These are phyloP conservation scores for Cyberlindnera veronae DNA, from an alignment of 805 yeast species.

Conservation along the genomic window DNA sequence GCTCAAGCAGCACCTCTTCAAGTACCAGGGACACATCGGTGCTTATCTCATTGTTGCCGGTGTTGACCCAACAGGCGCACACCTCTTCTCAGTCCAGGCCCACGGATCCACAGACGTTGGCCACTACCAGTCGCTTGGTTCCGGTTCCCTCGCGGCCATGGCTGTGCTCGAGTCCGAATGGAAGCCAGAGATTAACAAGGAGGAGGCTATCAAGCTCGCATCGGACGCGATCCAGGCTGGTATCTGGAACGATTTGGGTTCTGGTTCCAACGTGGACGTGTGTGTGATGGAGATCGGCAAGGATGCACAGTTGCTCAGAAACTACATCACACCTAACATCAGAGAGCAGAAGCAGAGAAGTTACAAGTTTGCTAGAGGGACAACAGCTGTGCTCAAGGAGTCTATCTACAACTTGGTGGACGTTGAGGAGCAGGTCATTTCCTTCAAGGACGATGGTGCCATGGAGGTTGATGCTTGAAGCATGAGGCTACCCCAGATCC, in stretches of 20 bases:
- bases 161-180: constrained; percentile 90
- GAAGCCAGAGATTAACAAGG: constrained; percentile 73
- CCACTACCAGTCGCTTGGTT: constrained; percentile 86
- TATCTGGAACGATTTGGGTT: constrained; percentile 98
- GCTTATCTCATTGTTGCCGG: constrained; percentile 99
- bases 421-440: constrained; percentile 59
- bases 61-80: constrained; percentile 93
- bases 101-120: constrained; percentile 98
- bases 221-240: constrained; percentile 95
- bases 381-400: constrained; percentile 81
- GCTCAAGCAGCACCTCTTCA: constrained; percentile 92
- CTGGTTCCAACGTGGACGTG: constrained; percentile 96
- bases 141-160: constrained; percentile 98
- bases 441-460: constrained; percentile 1
- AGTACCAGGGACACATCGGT: constrained; percentile 96
- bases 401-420: constrained; percentile 63
- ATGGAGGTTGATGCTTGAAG: constrained; percentile 13
- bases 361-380: constrained; percentile 86
- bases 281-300: constrained; percentile 95
- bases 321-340: constrained; percentile 86
- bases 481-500: no score
- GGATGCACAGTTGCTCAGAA: constrained; percentile 81
- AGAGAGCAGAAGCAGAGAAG: constrained; percentile 78
- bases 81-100: constrained; percentile 89
- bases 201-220: constrained; percentile 89